Conservation (phyloP, 1,284 basidiomycete species). For the Melampsora abietis-canadensis region DNA sequence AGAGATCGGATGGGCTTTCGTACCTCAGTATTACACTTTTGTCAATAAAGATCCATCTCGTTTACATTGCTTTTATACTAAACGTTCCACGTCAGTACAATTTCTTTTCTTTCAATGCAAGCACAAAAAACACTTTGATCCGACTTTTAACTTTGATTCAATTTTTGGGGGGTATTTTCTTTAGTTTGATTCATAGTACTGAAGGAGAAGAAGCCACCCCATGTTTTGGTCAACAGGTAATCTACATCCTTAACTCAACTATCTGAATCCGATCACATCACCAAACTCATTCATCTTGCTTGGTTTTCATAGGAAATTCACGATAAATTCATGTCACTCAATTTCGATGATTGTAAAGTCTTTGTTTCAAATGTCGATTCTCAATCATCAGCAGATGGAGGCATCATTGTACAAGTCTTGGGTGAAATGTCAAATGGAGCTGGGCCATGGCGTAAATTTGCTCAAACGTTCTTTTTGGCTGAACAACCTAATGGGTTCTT, state of each 20-base stretch:
- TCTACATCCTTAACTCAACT: too few species aligned
- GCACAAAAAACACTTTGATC: too few species aligned
- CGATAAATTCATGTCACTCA: constrained; percentile 86
- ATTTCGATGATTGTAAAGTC: constrained; percentile 94
- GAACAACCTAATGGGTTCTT: constrained; percentile 99
- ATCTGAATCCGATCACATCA: too few species aligned
- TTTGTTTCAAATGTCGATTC: constrained; percentile 58
- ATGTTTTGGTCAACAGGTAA: constrained; percentile 86
- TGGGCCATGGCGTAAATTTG: constrained; percentile 90
- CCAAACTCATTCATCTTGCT: background rate
- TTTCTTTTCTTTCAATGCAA: background rate
- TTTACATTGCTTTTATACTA: constrained; percentile 98
- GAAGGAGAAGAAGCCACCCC: constrained; percentile 87
- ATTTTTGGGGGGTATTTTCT: constrained; percentile 32
- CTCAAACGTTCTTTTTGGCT: constrained; percentile 98
- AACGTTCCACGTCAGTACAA: constrained; percentile 69
- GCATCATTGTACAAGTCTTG: constrained; percentile 98
- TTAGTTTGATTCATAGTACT: constrained; percentile 78
- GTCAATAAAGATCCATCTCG: constrained; percentile 95
- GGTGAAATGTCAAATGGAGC: constrained; percentile 95
- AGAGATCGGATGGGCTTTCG: constrained; percentile 54
- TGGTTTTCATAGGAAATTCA: constrained; percentile 78
- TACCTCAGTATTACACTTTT: constrained; percentile 65
- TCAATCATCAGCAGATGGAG: constrained; percentile 79
- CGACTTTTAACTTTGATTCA: too few species aligned